Evolutionary conservation across 139 green algal genomes (phyloP).

Genomic region (Edaphochlamys debaryana): DNA sequence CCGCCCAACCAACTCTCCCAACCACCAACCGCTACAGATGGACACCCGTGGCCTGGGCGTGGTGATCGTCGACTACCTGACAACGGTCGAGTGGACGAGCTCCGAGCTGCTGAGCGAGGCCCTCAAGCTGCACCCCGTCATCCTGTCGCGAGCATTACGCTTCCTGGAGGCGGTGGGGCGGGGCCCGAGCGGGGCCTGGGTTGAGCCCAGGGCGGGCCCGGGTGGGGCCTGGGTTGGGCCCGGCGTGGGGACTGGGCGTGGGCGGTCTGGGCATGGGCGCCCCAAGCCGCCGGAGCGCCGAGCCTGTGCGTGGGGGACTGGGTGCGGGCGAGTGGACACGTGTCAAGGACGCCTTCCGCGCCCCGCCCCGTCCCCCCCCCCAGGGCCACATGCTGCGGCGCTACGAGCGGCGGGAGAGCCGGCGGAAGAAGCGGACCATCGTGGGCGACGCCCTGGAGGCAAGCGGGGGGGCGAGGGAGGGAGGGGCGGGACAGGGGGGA

Average conservation of each 20-base stretch:
- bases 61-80: conserved; percentile 55
- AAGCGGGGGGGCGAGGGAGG: neutral
- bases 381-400: conserved; percentile 58
- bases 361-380: neutral
- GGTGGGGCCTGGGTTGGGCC: no score
- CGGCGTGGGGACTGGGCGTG: no score
- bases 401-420: conserved; percentile 50
- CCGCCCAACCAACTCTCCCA: neutral
- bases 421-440: conserved; percentile 42
- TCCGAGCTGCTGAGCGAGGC: conserved; percentile 33
- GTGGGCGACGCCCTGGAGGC: conserved; percentile 43
- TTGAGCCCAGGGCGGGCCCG: no score
- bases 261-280: no score
- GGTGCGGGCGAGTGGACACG: no score
- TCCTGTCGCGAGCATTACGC: conserved; percentile 47
- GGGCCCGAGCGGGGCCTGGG: no score
- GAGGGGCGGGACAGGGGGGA: neutral
- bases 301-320: no score
- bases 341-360: neutral
- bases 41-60: conserved; percentile 55
- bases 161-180: conserved; percentile 51
- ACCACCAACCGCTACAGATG: conserved; percentile 15
- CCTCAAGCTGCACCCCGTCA: conserved; percentile 45
- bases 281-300: no score
- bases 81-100: conserved; percentile 35